Conservation (phyloP, 495 filamentous ascomycete genomes). For the Polyplosphaeria fusca region DNA sequence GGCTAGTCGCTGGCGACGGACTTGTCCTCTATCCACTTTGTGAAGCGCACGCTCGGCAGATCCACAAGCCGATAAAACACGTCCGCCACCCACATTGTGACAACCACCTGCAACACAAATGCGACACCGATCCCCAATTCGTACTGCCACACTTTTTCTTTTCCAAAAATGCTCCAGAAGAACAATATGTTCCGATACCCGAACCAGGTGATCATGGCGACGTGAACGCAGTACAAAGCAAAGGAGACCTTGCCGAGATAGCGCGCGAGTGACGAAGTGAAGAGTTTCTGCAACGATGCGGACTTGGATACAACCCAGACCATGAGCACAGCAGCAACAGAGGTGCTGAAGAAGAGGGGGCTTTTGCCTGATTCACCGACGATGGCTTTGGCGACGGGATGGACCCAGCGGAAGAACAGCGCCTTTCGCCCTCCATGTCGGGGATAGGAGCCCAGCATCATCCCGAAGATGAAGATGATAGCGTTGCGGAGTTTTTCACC, state of each 20-base stretch:
- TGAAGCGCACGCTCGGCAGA: conserved; percentile 1
- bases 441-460: neutral
- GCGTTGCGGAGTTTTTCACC: neutral
- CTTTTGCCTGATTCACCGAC: neutral
- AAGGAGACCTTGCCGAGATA: conserved; percentile 9
- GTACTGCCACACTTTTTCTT: neutral
- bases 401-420: neutral
- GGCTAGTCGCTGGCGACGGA: no score
- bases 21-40: conserved; percentile 3
- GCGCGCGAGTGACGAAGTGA: conserved; percentile 1
- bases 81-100: conserved; percentile 3
- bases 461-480: neutral
- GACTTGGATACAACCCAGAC: neutral
- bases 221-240: conserved; percentile 13
- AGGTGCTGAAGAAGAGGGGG: neutral
- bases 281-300: neutral
- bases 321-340: conserved; percentile 2
- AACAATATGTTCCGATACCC: conserved; percentile 5
- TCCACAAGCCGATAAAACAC: conserved; percentile 2
- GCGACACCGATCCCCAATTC: neutral
- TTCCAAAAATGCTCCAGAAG: conserved; percentile 1
- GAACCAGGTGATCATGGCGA: conserved; percentile 6
- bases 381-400: neutral
- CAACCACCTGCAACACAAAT: neutral
- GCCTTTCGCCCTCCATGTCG: neutral